Evolutionary conservation across 2,329 filamentous ascomycete species (phyloP).

Genomic region (Sarocladiaceae sp.): DNA sequence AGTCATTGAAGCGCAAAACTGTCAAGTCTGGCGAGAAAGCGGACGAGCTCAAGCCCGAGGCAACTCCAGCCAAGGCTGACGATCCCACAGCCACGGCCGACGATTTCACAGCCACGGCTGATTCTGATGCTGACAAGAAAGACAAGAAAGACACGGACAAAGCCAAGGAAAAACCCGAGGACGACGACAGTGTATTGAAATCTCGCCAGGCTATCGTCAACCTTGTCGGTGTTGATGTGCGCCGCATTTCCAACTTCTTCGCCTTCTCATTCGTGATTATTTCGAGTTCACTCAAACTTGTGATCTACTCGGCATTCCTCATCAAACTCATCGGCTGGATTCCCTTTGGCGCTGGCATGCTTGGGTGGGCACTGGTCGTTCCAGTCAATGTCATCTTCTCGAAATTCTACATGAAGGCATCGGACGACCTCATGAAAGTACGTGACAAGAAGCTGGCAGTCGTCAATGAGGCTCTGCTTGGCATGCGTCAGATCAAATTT

Average conservation of each 20-base stretch:
- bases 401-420: slow-evolving; percentile 58
- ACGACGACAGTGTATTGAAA: slow-evolving; percentile 28
- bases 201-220: slow-evolving; percentile 71
- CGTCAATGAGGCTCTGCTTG: slow-evolving; percentile 71
- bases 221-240: slow-evolving; percentile 71
- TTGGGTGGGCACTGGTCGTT: slow-evolving; percentile 58
- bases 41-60: slow-evolving; percentile 32
- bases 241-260: slow-evolving; percentile 65
- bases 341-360: slow-evolving; percentile 60
- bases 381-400: slow-evolving; percentile 67
- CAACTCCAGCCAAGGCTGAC: slow-evolving; percentile 20
- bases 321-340: slow-evolving; percentile 69
- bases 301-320: slow-evolving; percentile 63
- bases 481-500: slow-evolving; percentile 83
- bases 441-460: slow-evolving; percentile 72
- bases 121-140: slow-evolving; percentile 37
- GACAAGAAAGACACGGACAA: slow-evolving; percentile 38
- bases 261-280: slow-evolving; percentile 63
- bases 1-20: slow-evolving; percentile 73
- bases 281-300: slow-evolving; percentile 57
- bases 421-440: slow-evolving; percentile 69
- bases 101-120: slow-evolving; percentile 19
- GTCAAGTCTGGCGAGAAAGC: slow-evolving; percentile 53
- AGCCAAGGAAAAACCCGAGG: slow-evolving; percentile 42
- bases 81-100: slow-evolving; percentile 15